Evolutionary conservation across 2,329 filamentous ascomycete genomes (phyloP).

Genomic region (Neofusicoccum umdonicola): DNA sequence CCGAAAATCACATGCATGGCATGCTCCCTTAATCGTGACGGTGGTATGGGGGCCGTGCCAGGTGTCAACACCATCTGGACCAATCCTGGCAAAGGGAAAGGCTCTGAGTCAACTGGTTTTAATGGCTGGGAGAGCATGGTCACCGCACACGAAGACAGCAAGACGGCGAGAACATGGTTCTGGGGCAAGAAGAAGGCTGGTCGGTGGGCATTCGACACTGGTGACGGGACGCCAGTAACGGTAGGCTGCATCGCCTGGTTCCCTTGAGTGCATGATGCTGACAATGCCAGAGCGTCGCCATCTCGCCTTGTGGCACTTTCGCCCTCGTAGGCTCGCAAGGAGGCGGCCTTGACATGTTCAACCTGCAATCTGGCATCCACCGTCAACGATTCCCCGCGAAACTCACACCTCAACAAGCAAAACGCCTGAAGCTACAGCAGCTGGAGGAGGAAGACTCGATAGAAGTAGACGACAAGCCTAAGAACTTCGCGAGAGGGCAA

Average conservation of each 20-base stretch:
- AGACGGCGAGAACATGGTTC: conserved; percentile 91
- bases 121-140: conserved; percentile 98
- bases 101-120: conserved; percentile 38
- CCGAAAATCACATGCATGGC: conserved; percentile 90
- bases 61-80: conserved; percentile 82
- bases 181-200: conserved; percentile 94
- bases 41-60: conserved; percentile 82
- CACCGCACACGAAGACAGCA: conserved; percentile 84
- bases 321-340: conserved; percentile 81
- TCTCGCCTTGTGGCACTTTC: conserved; percentile 92
- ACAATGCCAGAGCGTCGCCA: conserved; percentile 62
- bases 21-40: conserved; percentile 88
- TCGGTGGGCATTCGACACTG: conserved; percentile 86
- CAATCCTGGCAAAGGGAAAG: conserved; percentile 55
- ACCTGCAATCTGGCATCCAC: conserved; percentile 87
- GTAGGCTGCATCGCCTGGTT: too few relatives aligned
- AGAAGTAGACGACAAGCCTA: conserved; percentile 46
- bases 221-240: conserved; percentile 75
- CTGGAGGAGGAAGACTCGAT: conserved; percentile 54
- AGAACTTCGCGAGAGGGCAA: conserved; percentile 48
- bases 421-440: conserved; percentile 66
- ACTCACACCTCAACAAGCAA: conserved; percentile 73
- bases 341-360: conserved; percentile 91
- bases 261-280: too few relatives aligned
- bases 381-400: conserved; percentile 82